Conservation (phyloP, 2,329 filamentous ascomycete species). For the Fusarium coicis region DNA sequence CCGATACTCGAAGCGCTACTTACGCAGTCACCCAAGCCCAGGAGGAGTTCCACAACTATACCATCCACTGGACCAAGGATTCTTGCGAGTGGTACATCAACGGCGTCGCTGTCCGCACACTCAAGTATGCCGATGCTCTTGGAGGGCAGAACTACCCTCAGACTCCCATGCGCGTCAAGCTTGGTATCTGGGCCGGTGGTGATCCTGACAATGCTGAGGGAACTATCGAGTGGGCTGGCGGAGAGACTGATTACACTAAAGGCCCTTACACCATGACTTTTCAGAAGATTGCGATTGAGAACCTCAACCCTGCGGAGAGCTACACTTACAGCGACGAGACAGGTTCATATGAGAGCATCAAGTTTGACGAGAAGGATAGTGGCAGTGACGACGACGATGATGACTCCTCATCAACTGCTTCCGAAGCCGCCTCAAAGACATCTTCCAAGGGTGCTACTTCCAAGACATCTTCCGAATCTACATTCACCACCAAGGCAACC, state of each 20-base stretch:
- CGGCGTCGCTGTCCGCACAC: slow-evolving; percentile 48
- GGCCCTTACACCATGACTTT: slow-evolving; percentile 71
- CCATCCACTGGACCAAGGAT: slow-evolving; percentile 72
- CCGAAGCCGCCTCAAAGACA: not conserved
- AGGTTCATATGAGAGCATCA: slow-evolving; percentile 42
- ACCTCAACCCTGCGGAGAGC: slow-evolving; percentile 50
- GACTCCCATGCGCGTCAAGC: slow-evolving; percentile 74
- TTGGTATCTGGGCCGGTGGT: slow-evolving; percentile 65
- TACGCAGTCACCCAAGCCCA: slow-evolving; percentile 43
- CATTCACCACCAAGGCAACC: not conserved
- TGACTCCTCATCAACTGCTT: not conserved
- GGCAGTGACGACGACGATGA: not conserved
- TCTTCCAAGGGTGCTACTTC: not conserved
- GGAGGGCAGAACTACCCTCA: slow-evolving; percentile 69
- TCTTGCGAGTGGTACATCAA: slow-evolving; percentile 70
- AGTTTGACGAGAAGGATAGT: slow-evolving; percentile 28
- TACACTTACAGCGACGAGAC: slow-evolving; percentile 43
- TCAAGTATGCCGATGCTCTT: slow-evolving; percentile 56
- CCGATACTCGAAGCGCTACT: slow-evolving; percentile 47
- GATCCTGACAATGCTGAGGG: slow-evolving; percentile 60
- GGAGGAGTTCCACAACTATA: slow-evolving; percentile 68
- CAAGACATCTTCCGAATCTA: not conserved
- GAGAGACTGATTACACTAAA: slow-evolving; percentile 52
- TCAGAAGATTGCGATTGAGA: slow-evolving; percentile 56
- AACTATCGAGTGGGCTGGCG: slow-evolving; percentile 75